Base-by-base conservation (phyloP, 1,284 basidiomycete species). In the Puccinia triticina region DNA sequence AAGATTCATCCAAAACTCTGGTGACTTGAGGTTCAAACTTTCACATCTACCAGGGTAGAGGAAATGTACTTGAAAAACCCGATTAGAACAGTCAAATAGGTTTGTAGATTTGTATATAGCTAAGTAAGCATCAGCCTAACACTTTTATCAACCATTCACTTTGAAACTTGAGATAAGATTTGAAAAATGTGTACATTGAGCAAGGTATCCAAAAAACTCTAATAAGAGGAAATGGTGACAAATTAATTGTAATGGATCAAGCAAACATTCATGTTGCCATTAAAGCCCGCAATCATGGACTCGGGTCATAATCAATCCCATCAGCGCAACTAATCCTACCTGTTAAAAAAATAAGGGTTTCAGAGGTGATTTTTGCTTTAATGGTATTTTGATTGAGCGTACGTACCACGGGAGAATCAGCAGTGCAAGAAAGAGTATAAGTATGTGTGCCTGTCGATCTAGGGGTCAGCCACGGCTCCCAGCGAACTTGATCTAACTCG, bases 271-370 rank as follows among this genome's bases (percentile, higher is more conserved):
- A n/a, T 37, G 34, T 18, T 61, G 34, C 7, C 34, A 40, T 71
- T 26, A 71, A 48, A 48, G 69, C 43, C 69, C 46, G 16, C 69
- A 71, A 26, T 71, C 26, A 50, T 71, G 26, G 21, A 71, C 69
- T 71, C 69, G 69, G 43, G 48, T 50, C 26, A 71, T 23, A 29
- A 71, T 43, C n/a, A 71, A 50, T 26, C 69, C 69, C 69, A 71
- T 71, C 43, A 71, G 48, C 4, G 43, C 23, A 48, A 50, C 46
- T 26, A 71, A 29, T 50, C 29, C 43, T 16, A 71, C n/a, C 69
- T 71, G n/a, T 29, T 71, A 29, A 71, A 26, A 40, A 11, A 43
- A 46, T 1, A 69, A 48, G 1, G 3, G 32, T 71, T 16, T 46
- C 26, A 29, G 69, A n/a, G n/a, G 1, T 26, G 29, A 1, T 48